Evolutionary conservation across 257 asterid species (phyloP).

Genomic region (Osmanthus fragrans): DNA sequence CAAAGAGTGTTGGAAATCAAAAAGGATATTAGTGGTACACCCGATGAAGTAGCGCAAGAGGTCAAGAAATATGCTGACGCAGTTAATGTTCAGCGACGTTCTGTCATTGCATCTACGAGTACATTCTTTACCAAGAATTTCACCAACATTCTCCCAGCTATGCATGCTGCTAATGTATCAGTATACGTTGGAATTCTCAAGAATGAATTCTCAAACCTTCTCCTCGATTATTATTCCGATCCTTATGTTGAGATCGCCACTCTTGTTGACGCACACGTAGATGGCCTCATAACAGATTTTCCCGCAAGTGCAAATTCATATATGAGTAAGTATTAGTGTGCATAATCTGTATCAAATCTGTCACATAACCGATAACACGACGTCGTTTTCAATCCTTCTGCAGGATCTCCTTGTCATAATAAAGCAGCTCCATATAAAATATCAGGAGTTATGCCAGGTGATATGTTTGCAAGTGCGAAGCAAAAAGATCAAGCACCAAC

Average conservation of each 20-base stretch:
- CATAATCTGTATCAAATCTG: background rate
- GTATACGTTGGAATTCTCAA: constrained; percentile 65
- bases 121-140: constrained; percentile 46
- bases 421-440: constrained; percentile 24
- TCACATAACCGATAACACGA: background rate
- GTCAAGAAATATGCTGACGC: constrained; percentile 81
- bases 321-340: constrained; percentile 47
- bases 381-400: background rate
- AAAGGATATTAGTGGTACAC: constrained; percentile 42
- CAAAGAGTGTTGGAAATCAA: constrained; percentile 53
- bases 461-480: constrained; percentile 10
- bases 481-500: background rate
- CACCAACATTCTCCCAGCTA: constrained; percentile 52
- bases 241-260: constrained; percentile 77
- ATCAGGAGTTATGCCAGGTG: constrained; percentile 37
- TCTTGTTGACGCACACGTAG: constrained; percentile 39
- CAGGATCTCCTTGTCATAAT: constrained; percentile 48
- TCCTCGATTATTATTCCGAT: constrained; percentile 69
- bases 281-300: constrained; percentile 69
- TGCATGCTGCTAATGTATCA: constrained; percentile 78
- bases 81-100: constrained; percentile 55
- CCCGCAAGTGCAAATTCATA: constrained; percentile 70
- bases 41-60: constrained; percentile 48
- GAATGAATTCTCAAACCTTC: constrained; percentile 71
- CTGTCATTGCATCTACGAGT: constrained; percentile 39